phyloP scores from a whole-genome alignment of 2,329 filamentous ascomycete genomes.

The Helotiales sp. region DNA sequence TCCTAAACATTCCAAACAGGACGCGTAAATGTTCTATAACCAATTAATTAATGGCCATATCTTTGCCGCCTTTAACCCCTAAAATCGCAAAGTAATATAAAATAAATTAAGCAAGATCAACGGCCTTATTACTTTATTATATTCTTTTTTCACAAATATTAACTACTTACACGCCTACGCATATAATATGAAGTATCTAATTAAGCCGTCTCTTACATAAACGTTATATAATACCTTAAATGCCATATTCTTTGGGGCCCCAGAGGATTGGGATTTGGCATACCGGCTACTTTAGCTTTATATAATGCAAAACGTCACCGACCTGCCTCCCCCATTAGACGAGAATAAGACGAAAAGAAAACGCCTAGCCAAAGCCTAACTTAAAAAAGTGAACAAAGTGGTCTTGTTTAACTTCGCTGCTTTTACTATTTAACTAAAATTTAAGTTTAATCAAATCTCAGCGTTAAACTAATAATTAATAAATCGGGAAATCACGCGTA shows the following conservation, averaged over 20 bases:
- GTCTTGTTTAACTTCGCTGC: neutral
- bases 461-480: neutral
- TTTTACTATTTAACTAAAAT: neutral
- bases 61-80: no score
- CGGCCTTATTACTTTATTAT: conserved; percentile 29
- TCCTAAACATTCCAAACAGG: no score
- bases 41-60: no score
- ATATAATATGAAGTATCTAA: neutral
- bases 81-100: no score
- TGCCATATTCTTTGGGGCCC: neutral
- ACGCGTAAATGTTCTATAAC: no score
- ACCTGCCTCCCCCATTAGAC: neutral
- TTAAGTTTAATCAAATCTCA: neutral
- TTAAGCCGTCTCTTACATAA: neutral
- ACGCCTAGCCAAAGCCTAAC: neutral
- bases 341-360: neutral
- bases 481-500: neutral
- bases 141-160: neutral
- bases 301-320: neutral
- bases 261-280: neutral
- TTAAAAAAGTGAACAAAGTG: neutral
- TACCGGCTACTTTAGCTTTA: neutral
- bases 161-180: neutral
- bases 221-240: neutral
- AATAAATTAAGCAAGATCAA: neutral